phyloP scores from a whole-genome alignment of 805 yeast species.

The Ogataea polymorpha region DNA sequence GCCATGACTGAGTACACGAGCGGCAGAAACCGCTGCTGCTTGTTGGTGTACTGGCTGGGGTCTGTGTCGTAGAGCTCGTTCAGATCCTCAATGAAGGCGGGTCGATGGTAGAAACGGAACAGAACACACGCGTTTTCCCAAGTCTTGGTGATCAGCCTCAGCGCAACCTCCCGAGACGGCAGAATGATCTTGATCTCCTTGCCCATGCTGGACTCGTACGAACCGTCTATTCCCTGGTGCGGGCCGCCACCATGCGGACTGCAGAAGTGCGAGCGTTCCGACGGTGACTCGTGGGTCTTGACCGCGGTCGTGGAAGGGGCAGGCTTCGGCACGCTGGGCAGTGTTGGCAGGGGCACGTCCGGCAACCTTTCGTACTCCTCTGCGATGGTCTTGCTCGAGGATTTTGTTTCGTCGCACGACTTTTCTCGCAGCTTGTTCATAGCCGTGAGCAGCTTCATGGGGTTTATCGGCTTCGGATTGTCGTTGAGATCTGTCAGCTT shows the following conservation, averaged over 20 bases:
- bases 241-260: constrained; percentile 15
- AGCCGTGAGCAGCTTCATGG: constrained; percentile 31
- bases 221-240: constrained; percentile 37
- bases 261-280: constrained; percentile 10
- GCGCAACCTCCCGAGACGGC: constrained; percentile 73
- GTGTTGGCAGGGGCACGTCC: constrained; percentile 30
- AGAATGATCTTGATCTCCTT: constrained; percentile 62
- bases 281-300: constrained; percentile 15
- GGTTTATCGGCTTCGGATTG: constrained; percentile 32
- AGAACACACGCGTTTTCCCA: constrained; percentile 87
- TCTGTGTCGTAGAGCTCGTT: constrained; percentile 75
- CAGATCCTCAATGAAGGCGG: constrained; percentile 69
- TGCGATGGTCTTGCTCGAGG: constrained; percentile 23
- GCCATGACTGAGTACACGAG: constrained; percentile 85
- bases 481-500: constrained; percentile 32
- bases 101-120: constrained; percentile 82
- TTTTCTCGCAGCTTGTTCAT: constrained; percentile 27
- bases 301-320: constrained; percentile 7
- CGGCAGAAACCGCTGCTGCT: constrained; percentile 74
- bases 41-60: constrained; percentile 66
- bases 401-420: constrained; percentile 18
- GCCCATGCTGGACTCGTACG: constrained; percentile 37
- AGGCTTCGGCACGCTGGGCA: constrained; percentile 23
- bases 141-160: constrained; percentile 66
- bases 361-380: constrained; percentile 29